A percentile compares a stretch with the other conserved stretches of the same genome.
Conservation (phyloP, 345 rosid species). For the Eucalyptus tenuipes region DNA sequence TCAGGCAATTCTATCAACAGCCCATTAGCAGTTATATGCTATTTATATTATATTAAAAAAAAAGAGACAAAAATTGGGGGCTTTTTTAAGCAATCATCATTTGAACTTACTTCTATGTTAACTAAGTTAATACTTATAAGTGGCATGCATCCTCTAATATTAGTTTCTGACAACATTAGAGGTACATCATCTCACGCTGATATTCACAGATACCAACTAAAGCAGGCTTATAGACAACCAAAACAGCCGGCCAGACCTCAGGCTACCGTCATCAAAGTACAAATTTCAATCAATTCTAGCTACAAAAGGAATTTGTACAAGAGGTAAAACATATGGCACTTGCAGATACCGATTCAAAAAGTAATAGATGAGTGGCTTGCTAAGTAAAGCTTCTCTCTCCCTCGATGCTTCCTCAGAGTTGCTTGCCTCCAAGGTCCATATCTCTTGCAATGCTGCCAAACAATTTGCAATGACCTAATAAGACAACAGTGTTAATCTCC, state of each 20-base stretch:
- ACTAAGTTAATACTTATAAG: not conserved
- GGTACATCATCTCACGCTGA: not conserved
- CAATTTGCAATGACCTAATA: constrained; percentile 85
- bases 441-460: constrained; percentile 87
- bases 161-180: not conserved
- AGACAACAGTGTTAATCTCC: not conserved
- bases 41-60: not conserved
- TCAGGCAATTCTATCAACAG: not conserved
- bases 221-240: not conserved
- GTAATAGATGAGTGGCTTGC: constrained; percentile 68
- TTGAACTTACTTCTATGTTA: not conserved
- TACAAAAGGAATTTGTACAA: not conserved
- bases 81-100: not conserved
- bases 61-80: not conserved
- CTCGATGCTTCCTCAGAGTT: constrained; percentile 80
- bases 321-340: not conserved
- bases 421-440: constrained; percentile 80
- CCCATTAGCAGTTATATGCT: not conserved
- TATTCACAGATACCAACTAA: not conserved
- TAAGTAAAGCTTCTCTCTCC: constrained; percentile 71
- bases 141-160: not conserved
- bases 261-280: not conserved
- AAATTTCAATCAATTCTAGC: not conserved
- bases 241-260: not conserved
- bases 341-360: constrained; percentile 63